Conservation (phyloP, 2,329 filamentous ascomycete genomes). For the Gnomoniopsis sp. region DNA sequence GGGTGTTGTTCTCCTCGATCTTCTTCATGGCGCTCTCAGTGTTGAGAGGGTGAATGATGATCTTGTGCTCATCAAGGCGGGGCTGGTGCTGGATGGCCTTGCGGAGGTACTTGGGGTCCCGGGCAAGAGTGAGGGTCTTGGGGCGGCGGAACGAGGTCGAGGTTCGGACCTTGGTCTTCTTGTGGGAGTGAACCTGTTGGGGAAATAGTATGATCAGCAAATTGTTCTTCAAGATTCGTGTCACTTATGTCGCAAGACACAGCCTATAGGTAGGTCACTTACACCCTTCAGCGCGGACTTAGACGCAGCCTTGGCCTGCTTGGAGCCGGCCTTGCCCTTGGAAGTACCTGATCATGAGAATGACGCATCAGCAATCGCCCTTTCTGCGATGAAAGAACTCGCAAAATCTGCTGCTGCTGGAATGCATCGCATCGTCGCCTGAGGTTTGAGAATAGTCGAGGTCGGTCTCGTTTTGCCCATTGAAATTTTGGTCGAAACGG, state of each 20-base stretch:
- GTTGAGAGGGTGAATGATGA: conserved; percentile 97
- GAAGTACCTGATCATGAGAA: conserved; percentile 48
- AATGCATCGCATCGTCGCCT: conserved; percentile 42
- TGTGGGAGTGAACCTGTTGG: conserved; percentile 58
- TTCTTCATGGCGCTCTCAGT: conserved; percentile 99
- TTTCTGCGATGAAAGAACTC: conserved; percentile 57
- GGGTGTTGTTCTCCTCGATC: conserved; percentile 99
- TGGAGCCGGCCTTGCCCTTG: conserved; percentile 59
- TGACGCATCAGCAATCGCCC: conserved; percentile 70
- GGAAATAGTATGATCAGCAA: conserved; percentile 20
- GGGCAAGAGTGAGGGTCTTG: conserved; percentile 91
- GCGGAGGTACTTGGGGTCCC: conserved; percentile 92
- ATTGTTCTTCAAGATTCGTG: neutral
- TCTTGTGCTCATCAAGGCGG: conserved; percentile 95
- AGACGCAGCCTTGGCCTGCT: conserved; percentile 90
- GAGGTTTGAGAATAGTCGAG: conserved; percentile 12
- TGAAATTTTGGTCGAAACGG: neutral
- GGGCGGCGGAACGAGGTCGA: conserved; percentile 96
- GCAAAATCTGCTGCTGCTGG: conserved; percentile 73
- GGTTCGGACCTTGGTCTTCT: conserved; percentile 88
- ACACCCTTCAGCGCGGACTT: conserved; percentile 96
- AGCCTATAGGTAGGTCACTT: conserved; percentile 44
- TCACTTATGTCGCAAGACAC: neutral
- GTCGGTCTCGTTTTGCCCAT: conserved; percentile 1
- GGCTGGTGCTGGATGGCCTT: conserved; percentile 88